Percentiles rank a stretch among this genome's conserved stretches.
Evolutionary conservation across 2,329 filamentous ascomycete species (phyloP).

Genomic region (Arthrobotrys sphaeroides): DNA sequence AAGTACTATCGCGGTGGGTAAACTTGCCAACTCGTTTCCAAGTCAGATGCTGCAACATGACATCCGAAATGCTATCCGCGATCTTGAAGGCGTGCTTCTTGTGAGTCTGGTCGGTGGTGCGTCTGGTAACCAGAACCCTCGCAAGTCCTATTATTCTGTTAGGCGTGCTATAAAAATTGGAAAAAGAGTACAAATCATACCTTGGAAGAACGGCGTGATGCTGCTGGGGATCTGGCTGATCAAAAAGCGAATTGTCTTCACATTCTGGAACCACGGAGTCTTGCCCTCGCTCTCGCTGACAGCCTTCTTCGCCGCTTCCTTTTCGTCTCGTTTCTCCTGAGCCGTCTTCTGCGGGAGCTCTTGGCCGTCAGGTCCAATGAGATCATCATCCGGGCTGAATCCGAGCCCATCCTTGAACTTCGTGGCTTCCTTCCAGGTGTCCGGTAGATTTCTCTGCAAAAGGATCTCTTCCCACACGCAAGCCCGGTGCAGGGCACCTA

Average conservation of each 20-base stretch:
- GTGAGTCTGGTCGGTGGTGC: constrained; percentile 73
- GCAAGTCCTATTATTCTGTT: constrained; percentile 75
- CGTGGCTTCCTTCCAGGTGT: constrained; percentile 65
- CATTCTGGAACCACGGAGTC: constrained; percentile 73
- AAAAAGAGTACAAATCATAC: constrained; percentile 36
- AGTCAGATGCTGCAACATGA: constrained; percentile 58
- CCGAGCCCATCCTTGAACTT: constrained; percentile 60
- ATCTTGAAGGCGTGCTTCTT: constrained; percentile 71
- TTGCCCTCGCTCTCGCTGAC: constrained; percentile 59
- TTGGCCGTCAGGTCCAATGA: constrained; percentile 51
- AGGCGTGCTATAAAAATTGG: no score
- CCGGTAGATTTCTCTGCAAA: constrained; percentile 77
- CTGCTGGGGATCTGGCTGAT: constrained; percentile 80
- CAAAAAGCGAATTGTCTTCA: constrained; percentile 77
- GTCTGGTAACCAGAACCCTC: constrained; percentile 79
- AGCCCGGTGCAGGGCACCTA: constrained; percentile 80
- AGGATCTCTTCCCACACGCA: constrained; percentile 86
- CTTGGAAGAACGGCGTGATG: constrained; percentile 86
- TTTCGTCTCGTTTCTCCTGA: constrained; percentile 56
- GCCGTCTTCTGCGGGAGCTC: constrained; percentile 52
- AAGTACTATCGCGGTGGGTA: no score
- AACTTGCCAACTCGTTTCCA: constrained; percentile 58
- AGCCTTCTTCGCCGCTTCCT: constrained; percentile 58
- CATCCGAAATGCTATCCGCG: constrained; percentile 63
- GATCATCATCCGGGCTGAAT: constrained; percentile 51